Evolutionary conservation across 495 filamentous ascomycete species (phyloP).

Genomic region (Aspergillus cristatus): DNA sequence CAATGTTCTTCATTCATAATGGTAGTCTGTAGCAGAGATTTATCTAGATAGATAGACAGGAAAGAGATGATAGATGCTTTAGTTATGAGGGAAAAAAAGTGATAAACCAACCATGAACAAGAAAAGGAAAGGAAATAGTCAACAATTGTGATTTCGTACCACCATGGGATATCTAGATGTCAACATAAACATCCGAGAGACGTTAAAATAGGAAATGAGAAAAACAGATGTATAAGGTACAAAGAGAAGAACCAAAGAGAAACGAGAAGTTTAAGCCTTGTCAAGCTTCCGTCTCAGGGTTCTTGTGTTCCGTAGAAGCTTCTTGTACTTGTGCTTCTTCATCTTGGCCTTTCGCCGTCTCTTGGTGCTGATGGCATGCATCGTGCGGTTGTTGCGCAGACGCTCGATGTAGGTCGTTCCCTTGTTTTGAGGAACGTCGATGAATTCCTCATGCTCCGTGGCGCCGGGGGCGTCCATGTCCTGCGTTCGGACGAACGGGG

Average conservation of each 20-base stretch:
- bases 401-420: slow-evolving; percentile 35
- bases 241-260: neutral
- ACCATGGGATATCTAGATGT: no score
- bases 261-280: slow-evolving; percentile 27
- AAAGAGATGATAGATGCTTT: no score
- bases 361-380: slow-evolving; percentile 72
- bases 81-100: no score
- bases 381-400: slow-evolving; percentile 26
- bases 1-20: no score
- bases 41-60: no score
- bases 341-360: slow-evolving; percentile 88
- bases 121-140: no score
- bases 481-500: slow-evolving; percentile 28
- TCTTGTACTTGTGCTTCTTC: slow-evolving; percentile 99
- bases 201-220: neutral
- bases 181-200: no score
- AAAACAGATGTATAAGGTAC: slow-evolving; percentile 2
- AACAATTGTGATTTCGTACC: no score
- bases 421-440: slow-evolving; percentile 25
- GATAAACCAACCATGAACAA: no score
- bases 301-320: slow-evolving; percentile 86
- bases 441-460: slow-evolving; percentile 16
- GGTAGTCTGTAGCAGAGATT: no score
- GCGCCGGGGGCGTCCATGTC: slow-evolving; percentile 29
- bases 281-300: slow-evolving; percentile 84